Percentiles rank a stretch among this genome's conserved stretches.
Evolutionary conservation across 2,329 filamentous ascomycete genomes (phyloP).

Genomic region (Xylaria sp.): DNA sequence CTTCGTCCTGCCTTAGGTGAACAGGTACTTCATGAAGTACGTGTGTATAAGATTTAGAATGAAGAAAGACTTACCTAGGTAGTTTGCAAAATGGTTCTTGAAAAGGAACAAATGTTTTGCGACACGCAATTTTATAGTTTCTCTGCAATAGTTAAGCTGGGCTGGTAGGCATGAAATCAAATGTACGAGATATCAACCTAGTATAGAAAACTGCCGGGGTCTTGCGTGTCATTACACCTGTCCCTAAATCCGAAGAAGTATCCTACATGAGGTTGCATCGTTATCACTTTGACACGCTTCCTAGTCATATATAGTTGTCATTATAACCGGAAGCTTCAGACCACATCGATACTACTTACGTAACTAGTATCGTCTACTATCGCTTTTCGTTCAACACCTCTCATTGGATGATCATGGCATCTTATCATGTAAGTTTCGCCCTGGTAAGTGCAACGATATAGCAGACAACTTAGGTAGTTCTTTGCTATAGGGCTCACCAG

Average conservation of each 20-base stretch:
- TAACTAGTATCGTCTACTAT: not conserved
- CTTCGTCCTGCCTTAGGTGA: not conserved
- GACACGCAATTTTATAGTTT: not conserved
- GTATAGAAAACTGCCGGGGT: constrained; percentile 2
- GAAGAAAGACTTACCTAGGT: too few species aligned
- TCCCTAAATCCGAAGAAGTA: not conserved
- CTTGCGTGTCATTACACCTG: constrained; percentile 1
- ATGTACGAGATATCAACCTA: not conserved
- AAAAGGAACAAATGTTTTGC: not conserved
- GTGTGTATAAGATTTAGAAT: too few species aligned
- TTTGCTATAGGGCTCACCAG: not conserved
- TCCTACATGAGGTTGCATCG: constrained; percentile 7
- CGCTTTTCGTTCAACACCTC: not conserved
- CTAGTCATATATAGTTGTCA: constrained; percentile 3
- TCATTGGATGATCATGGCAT: not conserved
- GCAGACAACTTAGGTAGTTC: not conserved
- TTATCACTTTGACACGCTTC: constrained; percentile 10
- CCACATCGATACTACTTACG: constrained; percentile 1
- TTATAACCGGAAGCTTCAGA: not conserved
- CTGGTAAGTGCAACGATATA: not conserved
- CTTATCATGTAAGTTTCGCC: not conserved
- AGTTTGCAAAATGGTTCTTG: not conserved
- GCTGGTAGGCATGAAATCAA: constrained; percentile 19
- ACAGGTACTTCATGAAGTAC: not conserved
- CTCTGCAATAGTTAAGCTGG: not conserved